Evolutionary conservation across 2,329 filamentous ascomycete species (phyloP), one percentile per base, ranked within the genome.

Genomic region (Lizonia empirigonia): DNA sequence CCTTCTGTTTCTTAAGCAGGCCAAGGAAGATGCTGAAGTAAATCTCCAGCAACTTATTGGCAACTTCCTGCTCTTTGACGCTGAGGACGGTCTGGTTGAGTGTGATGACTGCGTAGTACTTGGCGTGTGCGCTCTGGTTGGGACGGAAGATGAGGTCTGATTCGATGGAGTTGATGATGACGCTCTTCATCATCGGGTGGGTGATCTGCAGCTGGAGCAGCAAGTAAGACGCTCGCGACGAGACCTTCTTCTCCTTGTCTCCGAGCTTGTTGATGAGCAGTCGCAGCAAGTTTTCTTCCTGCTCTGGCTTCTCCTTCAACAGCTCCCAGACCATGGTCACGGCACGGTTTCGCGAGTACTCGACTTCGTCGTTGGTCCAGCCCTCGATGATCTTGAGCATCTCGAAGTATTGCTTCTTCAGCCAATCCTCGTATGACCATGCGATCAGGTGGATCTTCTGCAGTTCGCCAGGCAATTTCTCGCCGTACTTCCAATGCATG

Each of bases 31-130:
- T 79, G 26, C 87, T 85, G 70, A 99, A 99, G 77, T 97, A 99
- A 35, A 97, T 92, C 44, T 90, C 85, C 30, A 99, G 79, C 12
- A 99, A 80, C 44, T 88, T 85, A 66, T 89, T 87, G 7, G 92
- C 92, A 15, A 96, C 82, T 15, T 85, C 81, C 30, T 91, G 87
- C 67, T 97, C 93, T 64, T 88, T 94, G 46, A 77, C 83, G 72
- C 90, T 96, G 40, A 99, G 76, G 40, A 97, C 92, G 0, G 93
- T 97, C 76, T 99, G 95, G 71, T 99, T 99, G 40, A 99, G 80
- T 0, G 94, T 97, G 71, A 97, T 97, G 71, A 96, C 87, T 26
- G 91, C 92, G 73, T 96, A 97, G 76, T 99, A 99, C 70, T 90
- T 95, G 32, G 93, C 90, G 63, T 95, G 89, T 27, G 88, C 80